These are phyloP conservation scores for Prosopis cineraria DNA, from an alignment of 306 rosid species.

Conservation along the genomic window DNA sequence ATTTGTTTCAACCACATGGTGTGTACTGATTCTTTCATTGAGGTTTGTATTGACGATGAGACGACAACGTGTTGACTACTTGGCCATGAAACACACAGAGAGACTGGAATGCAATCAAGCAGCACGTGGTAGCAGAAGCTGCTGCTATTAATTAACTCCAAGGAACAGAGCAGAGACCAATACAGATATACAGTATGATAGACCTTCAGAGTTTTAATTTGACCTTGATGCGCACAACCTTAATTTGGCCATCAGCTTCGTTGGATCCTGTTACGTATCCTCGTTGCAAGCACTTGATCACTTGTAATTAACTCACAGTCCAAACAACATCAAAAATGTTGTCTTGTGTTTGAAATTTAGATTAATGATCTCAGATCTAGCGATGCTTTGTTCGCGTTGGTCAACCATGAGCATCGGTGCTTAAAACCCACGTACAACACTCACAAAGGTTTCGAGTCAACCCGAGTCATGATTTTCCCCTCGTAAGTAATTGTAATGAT, in stretches of 20 bases:
- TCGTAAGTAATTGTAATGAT: too few relatives aligned
- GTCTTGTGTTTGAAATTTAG: too few relatives aligned
- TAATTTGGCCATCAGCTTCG: not conserved
- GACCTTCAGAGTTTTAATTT: not conserved
- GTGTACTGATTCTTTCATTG: too few relatives aligned
- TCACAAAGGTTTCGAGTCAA: not conserved
- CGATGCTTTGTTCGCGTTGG: not conserved
- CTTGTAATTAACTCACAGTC: not conserved
- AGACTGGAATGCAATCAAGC: too few relatives aligned
- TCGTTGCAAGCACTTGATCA: not conserved
- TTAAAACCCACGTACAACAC: not conserved
- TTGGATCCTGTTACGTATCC: slow-evolving; percentile 5
- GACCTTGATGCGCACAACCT: slow-evolving; percentile 2
- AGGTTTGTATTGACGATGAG: too few relatives aligned
- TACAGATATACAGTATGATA: not conserved
- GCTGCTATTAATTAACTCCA: too few relatives aligned
- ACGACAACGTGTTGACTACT: slow-evolving; percentile 12
- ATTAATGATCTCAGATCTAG: not conserved
- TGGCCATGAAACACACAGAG: not conserved
- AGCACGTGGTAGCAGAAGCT: not conserved
- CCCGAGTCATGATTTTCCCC: not conserved
- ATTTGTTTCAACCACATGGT: too few relatives aligned
- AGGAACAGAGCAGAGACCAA: not conserved
- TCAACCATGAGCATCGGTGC: not conserved
- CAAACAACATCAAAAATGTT: not conserved